These are phyloP conservation scores for Pseudozyma tsukubaensis DNA, from an alignment of 1,284 basidiomycete genomes.

Conservation along the genomic window DNA sequence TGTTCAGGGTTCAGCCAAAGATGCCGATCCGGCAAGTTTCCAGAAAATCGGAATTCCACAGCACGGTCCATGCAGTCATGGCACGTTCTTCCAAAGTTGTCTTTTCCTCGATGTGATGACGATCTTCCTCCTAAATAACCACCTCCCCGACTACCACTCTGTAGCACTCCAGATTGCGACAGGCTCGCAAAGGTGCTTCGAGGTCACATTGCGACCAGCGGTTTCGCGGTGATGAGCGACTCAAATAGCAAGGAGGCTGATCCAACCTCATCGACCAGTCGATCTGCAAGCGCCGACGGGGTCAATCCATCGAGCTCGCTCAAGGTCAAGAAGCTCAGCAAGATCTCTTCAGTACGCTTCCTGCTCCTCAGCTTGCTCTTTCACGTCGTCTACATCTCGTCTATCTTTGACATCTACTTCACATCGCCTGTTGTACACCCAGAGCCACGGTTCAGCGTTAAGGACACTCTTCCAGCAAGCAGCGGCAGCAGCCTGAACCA, in stretches of 20 bases:
- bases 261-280: not conserved
- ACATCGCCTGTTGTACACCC: slow-evolving; percentile 71
- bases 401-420: slow-evolving; percentile 88
- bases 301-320: not conserved
- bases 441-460: slow-evolving; percentile 45
- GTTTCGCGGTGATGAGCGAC: slow-evolving; percentile 11
- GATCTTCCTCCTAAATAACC: too few relatives aligned
- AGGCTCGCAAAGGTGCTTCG: too few relatives aligned
- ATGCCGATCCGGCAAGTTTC: too few relatives aligned
- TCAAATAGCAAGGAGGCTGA: slow-evolving; percentile 1
- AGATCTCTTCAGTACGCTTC: slow-evolving; percentile 71
- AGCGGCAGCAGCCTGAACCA: slow-evolving; percentile 6
- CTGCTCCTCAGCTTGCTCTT: slow-evolving; percentile 69
- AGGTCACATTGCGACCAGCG: not conserved
- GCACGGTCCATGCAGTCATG: too few relatives aligned
- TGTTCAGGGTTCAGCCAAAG: too few relatives aligned
- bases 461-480: slow-evolving; percentile 10
- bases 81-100: too few relatives aligned
- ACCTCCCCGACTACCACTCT: too few relatives aligned
- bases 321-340: slow-evolving; percentile 67
- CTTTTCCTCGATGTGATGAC: too few relatives aligned
- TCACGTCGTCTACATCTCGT: slow-evolving; percentile 57
- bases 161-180: too few relatives aligned
- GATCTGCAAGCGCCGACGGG: not conserved
- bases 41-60: too few relatives aligned